These are phyloP conservation scores for Pythium graminicola DNA, from an alignment of 352 stramenopile genomes.

Conservation along the genomic window DNA sequence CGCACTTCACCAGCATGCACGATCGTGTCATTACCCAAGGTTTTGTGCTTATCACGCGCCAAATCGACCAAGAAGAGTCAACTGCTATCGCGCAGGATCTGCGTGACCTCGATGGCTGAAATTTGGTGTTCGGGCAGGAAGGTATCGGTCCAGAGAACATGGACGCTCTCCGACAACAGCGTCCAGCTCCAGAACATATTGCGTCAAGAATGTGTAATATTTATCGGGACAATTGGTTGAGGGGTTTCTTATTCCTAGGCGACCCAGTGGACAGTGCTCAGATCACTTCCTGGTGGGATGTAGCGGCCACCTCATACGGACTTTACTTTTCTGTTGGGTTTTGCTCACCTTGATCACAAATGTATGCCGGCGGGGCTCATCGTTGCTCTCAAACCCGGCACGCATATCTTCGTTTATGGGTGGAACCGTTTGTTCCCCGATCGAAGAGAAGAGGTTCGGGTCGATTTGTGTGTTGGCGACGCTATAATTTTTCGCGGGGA, in stretches of 20 bases:
- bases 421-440: constrained; percentile 1
- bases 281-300: background rate
- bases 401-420: background rate
- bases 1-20: background rate
- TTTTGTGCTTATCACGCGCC: background rate
- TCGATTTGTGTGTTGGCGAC: background rate
- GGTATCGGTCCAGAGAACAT: background rate
- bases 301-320: background rate
- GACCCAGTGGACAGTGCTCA: background rate
- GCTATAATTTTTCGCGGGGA: constrained; percentile 3
- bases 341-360: constrained; percentile 1
- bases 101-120: background rate
- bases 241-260: background rate
- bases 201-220: background rate
- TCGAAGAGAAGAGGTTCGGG: background rate
- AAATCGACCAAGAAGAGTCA: background rate
- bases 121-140: background rate
- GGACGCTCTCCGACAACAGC: background rate
- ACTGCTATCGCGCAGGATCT: background rate
- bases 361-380: background rate
- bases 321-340: background rate
- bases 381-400: constrained; percentile 1
- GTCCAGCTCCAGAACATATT: background rate
- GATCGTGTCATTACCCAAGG: background rate
- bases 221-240: background rate